phyloP scores from a whole-genome alignment of 2,329 filamentous ascomycete species.

The Lachnellula suecica region DNA sequence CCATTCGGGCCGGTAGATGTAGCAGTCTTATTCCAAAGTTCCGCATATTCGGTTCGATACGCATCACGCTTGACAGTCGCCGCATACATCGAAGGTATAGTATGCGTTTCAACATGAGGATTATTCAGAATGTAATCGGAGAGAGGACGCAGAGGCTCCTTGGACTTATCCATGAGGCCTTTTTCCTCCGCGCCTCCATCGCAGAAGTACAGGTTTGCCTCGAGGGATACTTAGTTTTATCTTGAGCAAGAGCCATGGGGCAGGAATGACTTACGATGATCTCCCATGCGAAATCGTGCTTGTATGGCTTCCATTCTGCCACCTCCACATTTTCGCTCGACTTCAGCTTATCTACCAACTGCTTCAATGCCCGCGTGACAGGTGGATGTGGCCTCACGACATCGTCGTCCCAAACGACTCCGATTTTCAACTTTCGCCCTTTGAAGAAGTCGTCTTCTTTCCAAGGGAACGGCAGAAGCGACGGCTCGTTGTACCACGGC shows the following conservation, averaged over 20 bases:
- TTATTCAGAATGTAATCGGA: slow-evolving; percentile 57
- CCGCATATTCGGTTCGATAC: slow-evolving; percentile 22
- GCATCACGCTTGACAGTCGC: slow-evolving; percentile 41
- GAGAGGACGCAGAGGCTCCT: slow-evolving; percentile 58
- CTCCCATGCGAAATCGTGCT: slow-evolving; percentile 50
- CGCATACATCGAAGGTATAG: slow-evolving; percentile 41
- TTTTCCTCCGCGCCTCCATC: slow-evolving; percentile 58
- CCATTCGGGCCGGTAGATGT: slow-evolving; percentile 31
- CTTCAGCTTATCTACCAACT: slow-evolving; percentile 51
- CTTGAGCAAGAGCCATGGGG: too few species aligned
- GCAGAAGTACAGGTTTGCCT: slow-evolving; percentile 48
- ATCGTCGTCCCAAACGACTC: slow-evolving; percentile 57
- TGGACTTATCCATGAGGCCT: slow-evolving; percentile 48
- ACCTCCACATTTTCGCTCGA: slow-evolving; percentile 47
- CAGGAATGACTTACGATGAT: slow-evolving; percentile 45
- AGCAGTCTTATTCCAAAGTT: slow-evolving; percentile 28
- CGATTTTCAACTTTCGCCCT: slow-evolving; percentile 55
- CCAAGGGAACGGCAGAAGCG: slow-evolving; percentile 54
- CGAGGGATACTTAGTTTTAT: too few species aligned
- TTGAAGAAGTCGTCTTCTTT: slow-evolving; percentile 34
- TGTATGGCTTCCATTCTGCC: slow-evolving; percentile 53
- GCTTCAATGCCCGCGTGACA: slow-evolving; percentile 53
- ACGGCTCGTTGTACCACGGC: slow-evolving; percentile 53
- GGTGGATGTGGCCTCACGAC: slow-evolving; percentile 61
- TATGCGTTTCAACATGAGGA: slow-evolving; percentile 42